Conservation (phyloP, 2,329 filamentous ascomycete species). For the Didymella pomorum region DNA sequence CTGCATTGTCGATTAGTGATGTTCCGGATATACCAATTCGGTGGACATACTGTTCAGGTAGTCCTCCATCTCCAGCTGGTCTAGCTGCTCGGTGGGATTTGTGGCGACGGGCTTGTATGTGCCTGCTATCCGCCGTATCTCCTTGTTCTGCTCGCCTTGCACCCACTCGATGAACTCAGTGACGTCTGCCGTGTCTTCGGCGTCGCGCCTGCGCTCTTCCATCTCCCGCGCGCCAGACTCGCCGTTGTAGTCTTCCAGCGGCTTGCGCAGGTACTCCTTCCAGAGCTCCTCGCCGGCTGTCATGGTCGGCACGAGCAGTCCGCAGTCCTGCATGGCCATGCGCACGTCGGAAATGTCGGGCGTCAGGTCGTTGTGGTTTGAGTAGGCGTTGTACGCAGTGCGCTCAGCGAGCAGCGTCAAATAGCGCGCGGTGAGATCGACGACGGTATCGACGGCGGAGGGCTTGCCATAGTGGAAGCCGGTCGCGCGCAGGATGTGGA, state of each 20-base stretch:
- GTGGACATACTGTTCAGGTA: conserved; percentile 53
- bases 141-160: conserved; percentile 73
- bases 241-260: conserved; percentile 54
- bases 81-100: conserved; percentile 58
- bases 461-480: conserved; percentile 86
- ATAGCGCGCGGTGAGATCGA: conserved; percentile 85
- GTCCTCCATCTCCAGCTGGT: conserved; percentile 55
- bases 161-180: conserved; percentile 84
- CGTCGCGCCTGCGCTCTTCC: conserved; percentile 57
- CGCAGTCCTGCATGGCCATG: conserved; percentile 83
- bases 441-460: conserved; percentile 84
- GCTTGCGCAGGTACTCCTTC: conserved; percentile 59
- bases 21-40: not conserved
- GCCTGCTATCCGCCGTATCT: conserved; percentile 82
- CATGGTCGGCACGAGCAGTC: conserved; percentile 74
- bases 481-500: conserved; percentile 90
- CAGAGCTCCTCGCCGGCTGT: conserved; percentile 73
- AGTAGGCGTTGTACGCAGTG: conserved; percentile 74
- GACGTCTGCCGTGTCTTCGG: conserved; percentile 81
- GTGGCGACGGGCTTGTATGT: conserved; percentile 58
- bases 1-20: conserved; percentile 53
- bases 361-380: conserved; percentile 71
- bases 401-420: conserved; percentile 75
- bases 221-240: conserved; percentile 51
- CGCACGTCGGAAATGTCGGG: conserved; percentile 79